These are phyloP conservation scores for Elsinoe necatrix DNA, from an alignment of 2,329 filamentous ascomycete genomes.

Conservation along the genomic window DNA sequence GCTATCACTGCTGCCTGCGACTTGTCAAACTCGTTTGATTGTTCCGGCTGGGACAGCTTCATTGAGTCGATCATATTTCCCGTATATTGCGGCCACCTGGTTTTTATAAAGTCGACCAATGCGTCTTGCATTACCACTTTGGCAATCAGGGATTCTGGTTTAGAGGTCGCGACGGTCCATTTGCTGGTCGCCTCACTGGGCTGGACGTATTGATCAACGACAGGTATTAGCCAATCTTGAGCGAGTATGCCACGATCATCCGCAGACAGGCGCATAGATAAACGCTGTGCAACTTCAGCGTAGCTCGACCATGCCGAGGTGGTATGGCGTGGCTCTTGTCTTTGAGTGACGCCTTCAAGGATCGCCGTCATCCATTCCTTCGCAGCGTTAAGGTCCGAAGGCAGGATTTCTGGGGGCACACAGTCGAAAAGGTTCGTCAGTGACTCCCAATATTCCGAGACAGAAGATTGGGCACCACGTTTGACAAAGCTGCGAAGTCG, in stretches of 20 bases:
- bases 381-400: slow-evolving; percentile 43
- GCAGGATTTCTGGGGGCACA: slow-evolving; percentile 52
- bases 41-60: slow-evolving; percentile 67
- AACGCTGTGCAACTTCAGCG: slow-evolving; percentile 49
- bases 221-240: slow-evolving; percentile 42
- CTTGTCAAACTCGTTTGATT: slow-evolving; percentile 64
- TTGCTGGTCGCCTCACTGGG: slow-evolving; percentile 37
- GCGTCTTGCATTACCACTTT: slow-evolving; percentile 17
- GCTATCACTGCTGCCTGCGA: slow-evolving; percentile 63
- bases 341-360: slow-evolving; percentile 59
- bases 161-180: slow-evolving; percentile 44
- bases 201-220: slow-evolving; percentile 46
- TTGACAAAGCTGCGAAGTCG: slow-evolving; percentile 65
- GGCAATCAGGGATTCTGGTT: slow-evolving; percentile 38
- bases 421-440: slow-evolving; percentile 53
- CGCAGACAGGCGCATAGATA: slow-evolving; percentile 31
- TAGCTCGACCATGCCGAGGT: slow-evolving; percentile 68
- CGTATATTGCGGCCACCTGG: slow-evolving; percentile 56
- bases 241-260: slow-evolving; percentile 42
- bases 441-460: slow-evolving; percentile 63
- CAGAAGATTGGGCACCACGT: slow-evolving; percentile 74
- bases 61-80: slow-evolving; percentile 57
- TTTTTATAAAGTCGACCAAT: slow-evolving; percentile 35
- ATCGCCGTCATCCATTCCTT: slow-evolving; percentile 58
- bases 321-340: slow-evolving; percentile 65